Evolutionary conservation across 2,329 filamentous ascomycete species (phyloP).

Genomic region (Graphilbum fragrans): DNA sequence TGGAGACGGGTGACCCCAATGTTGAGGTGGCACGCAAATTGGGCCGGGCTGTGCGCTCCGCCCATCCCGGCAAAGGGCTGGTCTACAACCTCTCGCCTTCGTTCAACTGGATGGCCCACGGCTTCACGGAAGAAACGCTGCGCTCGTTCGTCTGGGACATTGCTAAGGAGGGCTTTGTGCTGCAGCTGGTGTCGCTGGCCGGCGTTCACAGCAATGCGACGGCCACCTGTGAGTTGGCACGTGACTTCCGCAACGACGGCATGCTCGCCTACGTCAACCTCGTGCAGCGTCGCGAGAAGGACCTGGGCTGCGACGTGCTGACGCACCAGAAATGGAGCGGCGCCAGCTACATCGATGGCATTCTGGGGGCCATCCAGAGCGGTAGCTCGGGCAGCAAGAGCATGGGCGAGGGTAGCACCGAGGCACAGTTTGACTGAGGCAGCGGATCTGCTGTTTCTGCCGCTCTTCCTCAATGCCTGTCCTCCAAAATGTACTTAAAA

Average conservation of each 20-base stretch:
- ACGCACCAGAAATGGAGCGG: constrained; percentile 84
- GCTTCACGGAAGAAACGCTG: constrained; percentile 71
- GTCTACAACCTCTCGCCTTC: constrained; percentile 95
- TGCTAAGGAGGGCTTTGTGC: constrained; percentile 69
- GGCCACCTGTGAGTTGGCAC: constrained; percentile 61
- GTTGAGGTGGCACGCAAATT: constrained; percentile 67
- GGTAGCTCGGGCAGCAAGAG: constrained; percentile 84
- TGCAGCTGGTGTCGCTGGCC: constrained; percentile 56
- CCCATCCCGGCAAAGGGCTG: constrained; percentile 68
- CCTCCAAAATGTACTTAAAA: too few species aligned
- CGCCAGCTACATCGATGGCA: constrained; percentile 68
- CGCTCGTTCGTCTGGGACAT: constrained; percentile 96
- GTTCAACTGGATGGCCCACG: constrained; percentile 98
- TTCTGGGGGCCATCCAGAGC: constrained; percentile 79
- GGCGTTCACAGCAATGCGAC: constrained; percentile 55
- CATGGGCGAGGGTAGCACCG: constrained; percentile 92
- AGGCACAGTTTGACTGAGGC: constrained; percentile 44
- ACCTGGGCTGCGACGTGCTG: constrained; percentile 79
- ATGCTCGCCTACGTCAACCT: constrained; percentile 98
- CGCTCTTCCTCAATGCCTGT: too few species aligned
- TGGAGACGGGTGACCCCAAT: constrained; percentile 84
- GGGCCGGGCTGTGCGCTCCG: constrained; percentile 59
- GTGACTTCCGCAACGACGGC: constrained; percentile 74
- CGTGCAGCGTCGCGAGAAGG: constrained; percentile 82
- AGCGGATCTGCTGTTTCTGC: too few species aligned